A percentile compares a stretch with the other conserved stretches of the same genome.
Evolutionary conservation across 139 green algal species (phyloP).

Genomic region (Tetradesmus obliquus): DNA sequence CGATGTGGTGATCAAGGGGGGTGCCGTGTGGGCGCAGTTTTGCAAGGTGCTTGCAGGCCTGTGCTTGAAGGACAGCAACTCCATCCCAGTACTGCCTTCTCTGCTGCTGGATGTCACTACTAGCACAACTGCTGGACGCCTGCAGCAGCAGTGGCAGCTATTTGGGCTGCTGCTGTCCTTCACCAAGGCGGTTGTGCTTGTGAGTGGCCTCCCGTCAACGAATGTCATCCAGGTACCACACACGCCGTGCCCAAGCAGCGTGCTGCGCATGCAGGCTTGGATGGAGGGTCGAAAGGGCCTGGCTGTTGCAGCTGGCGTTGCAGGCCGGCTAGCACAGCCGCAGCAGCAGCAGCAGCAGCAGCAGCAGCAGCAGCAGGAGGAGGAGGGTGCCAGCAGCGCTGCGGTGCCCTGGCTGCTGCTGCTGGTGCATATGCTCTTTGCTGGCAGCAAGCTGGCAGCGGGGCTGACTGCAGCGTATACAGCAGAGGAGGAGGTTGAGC

Average conservation of each 20-base stretch:
- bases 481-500: background rate
- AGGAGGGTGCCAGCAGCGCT: too few relatives aligned
- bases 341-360: background rate
- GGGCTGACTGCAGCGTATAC: background rate
- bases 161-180: background rate
- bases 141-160: background rate
- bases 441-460: background rate
- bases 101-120: background rate
- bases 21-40: background rate
- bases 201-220: background rate
- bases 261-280: background rate
- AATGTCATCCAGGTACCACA: background rate
- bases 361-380: too few relatives aligned
- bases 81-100: background rate
- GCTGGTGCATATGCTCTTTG: background rate
- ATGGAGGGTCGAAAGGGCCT: background rate
- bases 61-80: background rate
- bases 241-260: background rate
- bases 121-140: too few relatives aligned
- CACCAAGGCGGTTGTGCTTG: background rate
- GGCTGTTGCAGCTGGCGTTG: too few relatives aligned
- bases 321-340: background rate
- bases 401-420: background rate
- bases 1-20: background rate
- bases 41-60: background rate